Evolutionary conservation across 148 eudicot species (phyloP), one percentile per base, ranked within the genome.

Genomic region (Rhododendron molle): DNA sequence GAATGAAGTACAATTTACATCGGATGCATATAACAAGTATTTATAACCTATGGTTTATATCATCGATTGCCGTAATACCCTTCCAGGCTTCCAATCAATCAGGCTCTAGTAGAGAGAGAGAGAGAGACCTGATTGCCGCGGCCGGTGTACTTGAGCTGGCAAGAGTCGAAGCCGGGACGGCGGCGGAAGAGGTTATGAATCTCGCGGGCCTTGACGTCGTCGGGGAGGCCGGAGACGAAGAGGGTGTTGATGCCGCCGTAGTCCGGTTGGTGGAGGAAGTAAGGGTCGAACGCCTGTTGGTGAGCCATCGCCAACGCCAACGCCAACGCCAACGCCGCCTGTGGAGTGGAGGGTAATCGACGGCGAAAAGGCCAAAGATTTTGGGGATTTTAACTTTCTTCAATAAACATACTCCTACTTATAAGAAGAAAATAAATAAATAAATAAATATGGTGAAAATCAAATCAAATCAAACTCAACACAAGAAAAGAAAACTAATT

Each of bases 161-260:
- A 93, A 54, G 91, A 93, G 32, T 94, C 98, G 85, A 96, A 96
- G 1, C 99, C 98, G 58, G 93, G 93, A 2, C 94, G 95, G 7
- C 94, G 92, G 83, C 98, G 95, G 87, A 96, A 96, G 81, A 96
- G 94, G 86, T 96, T 96, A 88, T 96, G 99, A 76, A 96, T 95
- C 86, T 96, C 99, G 40, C 99, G 95, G 20, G 98, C 91, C 49
- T 93, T 90, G 79, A 96, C 92, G 82, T 96, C 97, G 85, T 93
- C 98, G 38, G 99, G 98, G 60, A 96, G 95, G 38, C 99, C 98
- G 13, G 99, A 95, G 76, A 96, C 94, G 85, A 96, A 96, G 32
- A 96, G 94, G n/a, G 98, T 94, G 79, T 93, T 93, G 40, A 94
- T 93, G 72, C 85, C 88, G 40, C 76, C 69, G 73, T 81, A 78